These are phyloP conservation scores for Metschnikowia bowlesiae DNA, from an alignment of 805 yeast species.

Conservation along the genomic window DNA sequence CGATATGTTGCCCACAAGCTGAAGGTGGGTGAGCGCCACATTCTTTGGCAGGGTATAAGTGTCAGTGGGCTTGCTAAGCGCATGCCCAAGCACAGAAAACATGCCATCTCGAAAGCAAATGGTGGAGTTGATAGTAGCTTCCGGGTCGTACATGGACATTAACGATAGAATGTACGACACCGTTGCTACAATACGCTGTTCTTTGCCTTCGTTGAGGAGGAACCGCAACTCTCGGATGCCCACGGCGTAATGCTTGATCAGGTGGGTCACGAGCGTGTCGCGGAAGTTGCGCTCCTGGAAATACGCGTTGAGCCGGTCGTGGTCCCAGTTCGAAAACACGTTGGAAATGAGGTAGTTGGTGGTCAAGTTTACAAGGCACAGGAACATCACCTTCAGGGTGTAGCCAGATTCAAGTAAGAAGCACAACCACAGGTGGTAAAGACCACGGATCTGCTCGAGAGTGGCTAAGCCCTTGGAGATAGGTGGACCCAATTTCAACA, in stretches of 20 bases:
- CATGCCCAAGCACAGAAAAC: conserved; percentile 31
- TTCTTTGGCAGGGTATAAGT: conserved; percentile 10
- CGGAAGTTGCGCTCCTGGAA: conserved; percentile 16
- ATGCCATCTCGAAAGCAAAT: conserved; percentile 40
- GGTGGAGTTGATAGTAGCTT: conserved; percentile 33
- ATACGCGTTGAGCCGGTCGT: conserved; percentile 7
- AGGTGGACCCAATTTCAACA: conserved; percentile 13
- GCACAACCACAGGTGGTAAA: conserved; percentile 32
- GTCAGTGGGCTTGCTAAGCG: conserved; percentile 15
- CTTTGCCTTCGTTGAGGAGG: conserved; percentile 24
- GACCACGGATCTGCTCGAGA: conserved; percentile 24
- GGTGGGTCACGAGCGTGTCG: conserved; percentile 26
- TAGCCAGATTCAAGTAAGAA: conserved; percentile 26
- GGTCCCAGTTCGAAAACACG: conserved; percentile 16
- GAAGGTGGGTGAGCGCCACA: conserved; percentile 29
- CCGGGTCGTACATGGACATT: conserved; percentile 42
- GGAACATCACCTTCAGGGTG: conserved; percentile 26
- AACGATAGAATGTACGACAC: conserved; percentile 35
- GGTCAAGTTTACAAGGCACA: conserved; percentile 35
- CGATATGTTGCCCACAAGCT: conserved; percentile 31
- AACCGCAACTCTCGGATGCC: conserved; percentile 32
- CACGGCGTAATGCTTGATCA: conserved; percentile 33
- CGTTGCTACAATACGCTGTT: conserved; percentile 25
- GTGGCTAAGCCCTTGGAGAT: conserved; percentile 25
- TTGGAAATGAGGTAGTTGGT: conserved; percentile 36